Conservation (phyloP, 352 stramenopile genomes). For the Globisporangium orthogonon region DNA sequence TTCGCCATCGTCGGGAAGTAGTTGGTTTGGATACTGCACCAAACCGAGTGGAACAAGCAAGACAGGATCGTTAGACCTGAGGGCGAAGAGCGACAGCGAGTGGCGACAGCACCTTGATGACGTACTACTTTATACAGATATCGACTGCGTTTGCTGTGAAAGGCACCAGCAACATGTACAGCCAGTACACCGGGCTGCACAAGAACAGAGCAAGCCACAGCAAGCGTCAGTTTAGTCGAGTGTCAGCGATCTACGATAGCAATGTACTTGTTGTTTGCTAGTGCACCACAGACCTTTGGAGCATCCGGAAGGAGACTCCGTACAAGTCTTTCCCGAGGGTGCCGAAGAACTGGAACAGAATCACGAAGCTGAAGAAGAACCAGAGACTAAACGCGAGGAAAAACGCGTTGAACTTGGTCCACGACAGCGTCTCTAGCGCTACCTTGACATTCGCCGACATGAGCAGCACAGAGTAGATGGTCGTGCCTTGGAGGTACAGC, state of each 20-base stretch:
- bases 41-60: neutral
- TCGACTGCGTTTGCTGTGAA: constrained; percentile 54
- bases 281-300: constrained; percentile 29
- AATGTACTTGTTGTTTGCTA: neutral
- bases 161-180: constrained; percentile 56
- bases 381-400: constrained; percentile 50
- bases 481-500: constrained; percentile 56
- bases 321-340: constrained; percentile 42
- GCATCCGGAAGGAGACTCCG: constrained; percentile 48
- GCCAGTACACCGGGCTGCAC: constrained; percentile 55
- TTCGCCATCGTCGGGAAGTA: constrained; percentile 69
- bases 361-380: constrained; percentile 59
- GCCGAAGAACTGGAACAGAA: constrained; percentile 49
- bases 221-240: neutral
- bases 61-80: no score
- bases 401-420: constrained; percentile 61
- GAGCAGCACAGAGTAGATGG: constrained; percentile 66
- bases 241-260: no score
- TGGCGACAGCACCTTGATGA: neutral
- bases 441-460: constrained; percentile 78
- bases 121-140: constrained; percentile 65
- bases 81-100: no score
- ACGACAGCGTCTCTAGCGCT: constrained; percentile 66
- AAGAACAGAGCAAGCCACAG: neutral
- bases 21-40: constrained; percentile 35